Evolutionary conservation across 169 alveolate species (phyloP).

Genomic region (Prorocentrum cordatum): DNA sequence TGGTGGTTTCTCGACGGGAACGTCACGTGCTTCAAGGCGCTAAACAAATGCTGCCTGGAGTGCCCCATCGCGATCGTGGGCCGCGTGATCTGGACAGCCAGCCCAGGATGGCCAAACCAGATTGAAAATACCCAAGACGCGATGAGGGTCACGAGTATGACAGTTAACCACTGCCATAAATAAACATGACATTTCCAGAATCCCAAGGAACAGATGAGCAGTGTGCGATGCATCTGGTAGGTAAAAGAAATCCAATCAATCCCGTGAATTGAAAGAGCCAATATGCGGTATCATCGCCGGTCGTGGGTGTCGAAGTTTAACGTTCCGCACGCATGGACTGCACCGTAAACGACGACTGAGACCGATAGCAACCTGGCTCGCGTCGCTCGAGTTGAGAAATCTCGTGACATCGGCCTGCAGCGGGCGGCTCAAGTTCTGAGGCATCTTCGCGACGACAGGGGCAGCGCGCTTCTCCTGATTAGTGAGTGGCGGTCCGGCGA

Average conservation of each 20-base stretch:
- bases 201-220: background rate
- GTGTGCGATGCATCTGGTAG: background rate
- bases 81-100: background rate
- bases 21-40: background rate
- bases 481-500: background rate
- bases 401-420: too few relatives aligned
- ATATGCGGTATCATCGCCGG: background rate
- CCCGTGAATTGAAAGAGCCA: background rate
- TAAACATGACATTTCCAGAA: background rate
- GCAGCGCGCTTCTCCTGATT: background rate
- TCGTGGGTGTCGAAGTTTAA: background rate
- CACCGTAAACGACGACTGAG: background rate
- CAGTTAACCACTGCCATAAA: background rate
- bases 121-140: background rate
- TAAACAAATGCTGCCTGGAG: background rate
- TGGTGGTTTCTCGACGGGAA: background rate
- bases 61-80: constrained; percentile 2
- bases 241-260: constrained; percentile 8
- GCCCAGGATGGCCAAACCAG: constrained; percentile 4
- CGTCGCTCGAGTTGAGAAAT: background rate
- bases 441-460: background rate
- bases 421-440: constrained; percentile 9
- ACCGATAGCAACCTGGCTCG: background rate
- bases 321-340: background rate
- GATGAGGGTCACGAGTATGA: background rate